Evolutionary conservation across 2,329 filamentous ascomycete genomes (phyloP), one percentile per base, ranked within the genome.

Genomic region (Alternaria gaisen): DNA sequence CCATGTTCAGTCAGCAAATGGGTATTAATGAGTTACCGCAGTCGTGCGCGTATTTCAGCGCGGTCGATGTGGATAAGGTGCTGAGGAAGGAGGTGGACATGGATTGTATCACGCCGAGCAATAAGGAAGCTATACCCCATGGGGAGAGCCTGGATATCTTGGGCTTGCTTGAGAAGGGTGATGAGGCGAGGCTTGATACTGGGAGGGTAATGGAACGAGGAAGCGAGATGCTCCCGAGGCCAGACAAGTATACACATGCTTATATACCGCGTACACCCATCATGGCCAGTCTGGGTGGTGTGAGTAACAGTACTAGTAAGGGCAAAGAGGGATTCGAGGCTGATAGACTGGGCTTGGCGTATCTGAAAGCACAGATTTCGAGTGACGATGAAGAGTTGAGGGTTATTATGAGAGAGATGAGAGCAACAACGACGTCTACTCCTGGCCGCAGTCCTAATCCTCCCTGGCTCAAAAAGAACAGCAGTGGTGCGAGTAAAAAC

Each of bases 1-100:
- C 94, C 65, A 97, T 99, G 91, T 99, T 99, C 77, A 88, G 91
- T 0, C 93, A 99, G 79, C 95, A 99, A 80, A 92, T 97, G 73
- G 95, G 95, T 61, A 99, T 99, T 71, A 85, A 97, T 66, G 95
- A 99, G 73, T 85, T 99, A 10, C 95, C 96, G 0, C 95, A 98
- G n/a, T n/a, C n/a, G n/a, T 97, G 94, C 72, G 95, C 95, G 9
- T 99, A 93, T 80, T 99, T 99, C 80, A 96, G 92, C 1, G 94
- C 95, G 4, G 88, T 99, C 6, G 95, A 99, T 74, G 92, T 99
- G 67, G 95, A 99, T 74, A 90, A 93, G 70, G 94, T 99, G 3
- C 84, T 99, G n/a, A 88, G 95, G 53, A 99, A 99, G 77, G 95
- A 99, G 79, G 96, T 99, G 4, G 91, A 99, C 77, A 97, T 99